These are phyloP conservation scores for Pontederia paniculata DNA, from an alignment of 176 grass and related monocot genomes.

Conservation along the genomic window DNA sequence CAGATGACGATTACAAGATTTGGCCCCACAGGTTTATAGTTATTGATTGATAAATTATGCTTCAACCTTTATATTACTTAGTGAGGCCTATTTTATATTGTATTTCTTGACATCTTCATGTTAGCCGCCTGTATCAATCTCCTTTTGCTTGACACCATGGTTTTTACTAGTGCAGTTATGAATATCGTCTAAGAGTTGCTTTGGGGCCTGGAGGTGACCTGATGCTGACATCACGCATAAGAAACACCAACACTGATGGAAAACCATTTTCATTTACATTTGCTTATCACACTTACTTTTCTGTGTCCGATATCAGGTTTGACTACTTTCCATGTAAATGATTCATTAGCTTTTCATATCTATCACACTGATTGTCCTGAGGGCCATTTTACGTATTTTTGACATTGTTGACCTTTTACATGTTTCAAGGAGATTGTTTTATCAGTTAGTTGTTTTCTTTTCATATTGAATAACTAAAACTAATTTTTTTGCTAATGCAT, in stretches of 20 bases:
- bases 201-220: conserved; percentile 69
- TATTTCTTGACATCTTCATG: no score
- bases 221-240: no score
- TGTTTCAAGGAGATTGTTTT: not conserved
- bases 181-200: conserved; percentile 77
- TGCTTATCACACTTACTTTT: conserved; percentile 95
- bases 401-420: not conserved
- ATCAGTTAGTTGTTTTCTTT: not conserved
- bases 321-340: not conserved
- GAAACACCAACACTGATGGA: no score
- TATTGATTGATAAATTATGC: no score
- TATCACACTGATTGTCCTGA: not conserved
- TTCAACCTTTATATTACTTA: no score
- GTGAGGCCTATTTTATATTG: no score
- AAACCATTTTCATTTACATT: no score
- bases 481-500: no score
- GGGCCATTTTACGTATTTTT: not conserved
- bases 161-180: conserved; percentile 62
- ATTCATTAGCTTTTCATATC: not conserved
- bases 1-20: conserved; percentile 78
- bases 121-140: no score
- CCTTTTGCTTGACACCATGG: no score
- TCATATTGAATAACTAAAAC: no score
- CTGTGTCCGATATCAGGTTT: conserved; percentile 92
- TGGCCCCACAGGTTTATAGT: conserved; percentile 81